Conservation (phyloP, 169 alveolate genomes). For the Theileria sp. region DNA sequence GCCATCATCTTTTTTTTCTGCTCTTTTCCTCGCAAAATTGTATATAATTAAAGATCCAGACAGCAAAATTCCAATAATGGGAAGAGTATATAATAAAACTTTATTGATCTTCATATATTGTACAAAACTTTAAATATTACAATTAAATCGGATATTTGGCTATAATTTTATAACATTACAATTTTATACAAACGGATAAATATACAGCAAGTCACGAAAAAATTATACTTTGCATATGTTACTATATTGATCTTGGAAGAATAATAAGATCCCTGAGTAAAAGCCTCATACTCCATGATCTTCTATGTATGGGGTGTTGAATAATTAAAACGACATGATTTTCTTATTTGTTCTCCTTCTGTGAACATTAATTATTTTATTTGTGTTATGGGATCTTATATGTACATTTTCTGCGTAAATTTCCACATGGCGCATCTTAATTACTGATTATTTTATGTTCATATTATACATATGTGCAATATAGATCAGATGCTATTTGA, state of each 20-base stretch:
- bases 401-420: not conserved
- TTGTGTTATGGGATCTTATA: not conserved
- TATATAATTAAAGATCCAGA: not conserved
- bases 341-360: not conserved
- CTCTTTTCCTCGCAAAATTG: not conserved
- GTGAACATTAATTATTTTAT: too few relatives aligned
- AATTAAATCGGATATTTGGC: not conserved
- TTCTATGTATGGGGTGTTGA: not conserved
- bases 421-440: not conserved
- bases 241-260: not conserved
- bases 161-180: not conserved
- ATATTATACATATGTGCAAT: not conserved
- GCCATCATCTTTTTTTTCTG: not conserved
- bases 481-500: not conserved
- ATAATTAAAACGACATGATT: not conserved
- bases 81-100: not conserved
- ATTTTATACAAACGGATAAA: not conserved
- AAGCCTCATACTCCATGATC: not conserved
- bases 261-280: not conserved
- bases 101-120: not conserved
- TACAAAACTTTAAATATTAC: slow-evolving; percentile 5
- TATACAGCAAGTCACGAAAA: not conserved
- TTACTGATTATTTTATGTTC: not conserved
- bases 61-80: not conserved
- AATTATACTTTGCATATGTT: not conserved